These are phyloP conservation scores for Tylopilus sp. DNA, from an alignment of 1,284 basidiomycete genomes.

Conservation along the genomic window DNA sequence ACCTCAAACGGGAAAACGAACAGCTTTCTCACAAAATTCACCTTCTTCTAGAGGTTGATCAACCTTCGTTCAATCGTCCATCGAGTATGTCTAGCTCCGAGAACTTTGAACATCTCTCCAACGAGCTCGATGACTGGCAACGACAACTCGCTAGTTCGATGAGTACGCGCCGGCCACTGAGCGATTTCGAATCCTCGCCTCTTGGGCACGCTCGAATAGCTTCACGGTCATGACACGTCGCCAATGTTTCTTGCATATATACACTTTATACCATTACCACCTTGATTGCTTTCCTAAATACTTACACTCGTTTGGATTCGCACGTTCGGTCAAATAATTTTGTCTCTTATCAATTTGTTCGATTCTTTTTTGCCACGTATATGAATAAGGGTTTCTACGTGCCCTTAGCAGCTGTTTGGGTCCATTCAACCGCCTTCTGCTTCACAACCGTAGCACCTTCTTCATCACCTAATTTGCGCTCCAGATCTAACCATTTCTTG, in stretches of 20 bases:
- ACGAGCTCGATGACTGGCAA: slow-evolving; percentile 86
- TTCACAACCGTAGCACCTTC: slow-evolving; percentile 87
- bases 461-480: slow-evolving; percentile 89
- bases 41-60: slow-evolving; percentile 86
- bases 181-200: slow-evolving; percentile 72
- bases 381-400: slow-evolving; percentile 45
- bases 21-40: slow-evolving; percentile 89
- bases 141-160: slow-evolving; percentile 82
- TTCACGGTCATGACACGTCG: slow-evolving; percentile 70
- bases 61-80: slow-evolving; percentile 75
- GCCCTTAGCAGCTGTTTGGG: slow-evolving; percentile 61
- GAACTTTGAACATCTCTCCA: slow-evolving; percentile 81
- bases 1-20: slow-evolving; percentile 85
- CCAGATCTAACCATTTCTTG: slow-evolving; percentile 97
- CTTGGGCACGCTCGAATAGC: slow-evolving; percentile 66
- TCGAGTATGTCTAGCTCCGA: slow-evolving; percentile 86
- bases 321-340: slow-evolving; percentile 51
- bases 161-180: slow-evolving; percentile 75
- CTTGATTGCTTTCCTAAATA: slow-evolving; percentile 46
- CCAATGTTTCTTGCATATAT: slow-evolving; percentile 53
- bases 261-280: slow-evolving; percentile 63
- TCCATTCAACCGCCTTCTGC: slow-evolving; percentile 91
- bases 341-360: slow-evolving; percentile 19
- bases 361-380: slow-evolving; percentile 43
- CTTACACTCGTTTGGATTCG: slow-evolving; percentile 67